A percentile compares a stretch with the other conserved stretches of the same genome.
Conservation (phyloP, 305 asterid genomes). For the Plantago lanceolata region DNA sequence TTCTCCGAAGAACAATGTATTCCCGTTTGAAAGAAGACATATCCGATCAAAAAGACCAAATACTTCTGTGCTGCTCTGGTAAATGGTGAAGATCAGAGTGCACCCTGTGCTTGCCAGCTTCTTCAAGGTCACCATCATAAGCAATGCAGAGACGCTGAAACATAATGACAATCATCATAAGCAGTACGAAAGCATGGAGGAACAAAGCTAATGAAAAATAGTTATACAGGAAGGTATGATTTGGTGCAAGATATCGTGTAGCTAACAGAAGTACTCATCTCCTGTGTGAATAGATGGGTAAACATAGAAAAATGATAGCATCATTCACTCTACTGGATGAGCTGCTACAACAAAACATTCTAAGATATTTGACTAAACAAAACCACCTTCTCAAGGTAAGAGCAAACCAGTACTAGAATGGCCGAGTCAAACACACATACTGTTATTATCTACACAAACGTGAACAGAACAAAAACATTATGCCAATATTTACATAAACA, state of each 20-base stretch:
- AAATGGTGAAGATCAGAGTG: conserved; percentile 85
- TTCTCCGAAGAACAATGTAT: conserved; percentile 97
- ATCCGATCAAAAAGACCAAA: conserved; percentile 97
- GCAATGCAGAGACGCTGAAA: conserved; percentile 86
- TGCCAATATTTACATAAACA: too few relatives aligned
- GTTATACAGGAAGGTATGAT: too few relatives aligned
- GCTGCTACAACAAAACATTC: background rate
- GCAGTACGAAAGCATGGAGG: conserved; percentile 8
- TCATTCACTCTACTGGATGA: background rate
- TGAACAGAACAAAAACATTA: background rate
- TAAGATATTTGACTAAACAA: background rate
- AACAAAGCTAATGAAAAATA: background rate
- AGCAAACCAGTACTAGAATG: background rate
- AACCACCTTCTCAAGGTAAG: conserved; percentile 1
- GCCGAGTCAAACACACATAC: background rate
- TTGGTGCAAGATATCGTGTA: too few relatives aligned
- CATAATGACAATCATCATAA: conserved; percentile 17
- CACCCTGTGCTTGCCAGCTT: conserved; percentile 97
- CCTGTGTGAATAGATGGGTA: background rate
- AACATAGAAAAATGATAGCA: background rate
- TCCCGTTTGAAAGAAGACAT: conserved; percentile 96
- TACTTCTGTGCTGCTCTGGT: conserved; percentile 99
- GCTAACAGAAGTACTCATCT: too few relatives aligned
- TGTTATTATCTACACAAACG: background rate
- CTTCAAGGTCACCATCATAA: conserved; percentile 97